phyloP scores from a whole-genome alignment of 352 stramenopile species.

The Phytophthora megakarya region DNA sequence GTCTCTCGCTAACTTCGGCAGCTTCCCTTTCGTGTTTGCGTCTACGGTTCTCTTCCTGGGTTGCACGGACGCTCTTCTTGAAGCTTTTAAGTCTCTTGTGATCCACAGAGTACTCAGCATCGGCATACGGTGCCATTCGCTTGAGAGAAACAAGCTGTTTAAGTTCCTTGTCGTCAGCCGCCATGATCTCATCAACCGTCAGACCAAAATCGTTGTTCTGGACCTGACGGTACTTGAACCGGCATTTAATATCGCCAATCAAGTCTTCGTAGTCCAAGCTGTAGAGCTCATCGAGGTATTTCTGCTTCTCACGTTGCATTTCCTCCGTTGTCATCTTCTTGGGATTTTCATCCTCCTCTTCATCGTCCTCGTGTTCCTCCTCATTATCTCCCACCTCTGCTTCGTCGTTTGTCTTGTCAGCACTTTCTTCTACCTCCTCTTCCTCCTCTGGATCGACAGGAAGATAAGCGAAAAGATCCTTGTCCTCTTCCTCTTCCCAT shows the following conservation, averaged over 20 bases:
- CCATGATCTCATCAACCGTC: constrained; percentile 97
- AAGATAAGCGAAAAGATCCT: constrained; percentile 78
- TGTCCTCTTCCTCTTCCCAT: constrained; percentile 86
- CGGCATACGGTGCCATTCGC: constrained; percentile 94
- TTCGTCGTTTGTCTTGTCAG: constrained; percentile 36
- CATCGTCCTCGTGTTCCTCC: constrained; percentile 57
- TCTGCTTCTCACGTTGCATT: constrained; percentile 85
- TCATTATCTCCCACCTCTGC: constrained; percentile 41
- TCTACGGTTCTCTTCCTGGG: constrained; percentile 38
- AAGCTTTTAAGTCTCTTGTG: constrained; percentile 75
- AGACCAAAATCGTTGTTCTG: constrained; percentile 96
- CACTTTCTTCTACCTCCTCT: constrained; percentile 35
- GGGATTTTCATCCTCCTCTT: constrained; percentile 44
- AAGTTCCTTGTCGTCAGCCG: constrained; percentile 95
- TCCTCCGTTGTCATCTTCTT: constrained; percentile 65
- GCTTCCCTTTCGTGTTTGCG: constrained; percentile 41
- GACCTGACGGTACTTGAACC: constrained; percentile 98
- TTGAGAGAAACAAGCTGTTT: constrained; percentile 98
- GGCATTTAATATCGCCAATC: constrained; percentile 96
- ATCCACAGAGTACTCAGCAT: constrained; percentile 81
- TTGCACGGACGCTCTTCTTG: constrained; percentile 64
- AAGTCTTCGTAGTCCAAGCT: constrained; percentile 99
- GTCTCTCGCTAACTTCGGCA: constrained; percentile 15
- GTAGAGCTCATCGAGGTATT: constrained; percentile 97
- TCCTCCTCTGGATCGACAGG: constrained; percentile 71